A percentile compares a stretch with the other conserved stretches of the same genome.
Conservation (phyloP, 495 filamentous ascomycete genomes). For the Bathelium albidoporum region DNA sequence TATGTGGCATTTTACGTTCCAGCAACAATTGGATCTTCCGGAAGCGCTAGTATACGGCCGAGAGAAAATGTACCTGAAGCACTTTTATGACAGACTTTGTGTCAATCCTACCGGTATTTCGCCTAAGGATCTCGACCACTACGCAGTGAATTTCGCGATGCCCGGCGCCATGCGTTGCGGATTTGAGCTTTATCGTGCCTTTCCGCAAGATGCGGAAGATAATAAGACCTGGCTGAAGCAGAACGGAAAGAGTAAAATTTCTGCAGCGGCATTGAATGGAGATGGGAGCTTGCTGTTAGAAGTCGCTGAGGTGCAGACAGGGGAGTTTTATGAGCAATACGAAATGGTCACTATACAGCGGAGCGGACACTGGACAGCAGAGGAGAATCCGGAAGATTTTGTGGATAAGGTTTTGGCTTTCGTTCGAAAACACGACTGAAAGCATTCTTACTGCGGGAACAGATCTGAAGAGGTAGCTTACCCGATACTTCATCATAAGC, state of each 20-base stretch:
- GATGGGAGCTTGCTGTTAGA: conserved; percentile 5
- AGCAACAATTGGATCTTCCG: conserved; percentile 32
- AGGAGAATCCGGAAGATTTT: conserved; percentile 34
- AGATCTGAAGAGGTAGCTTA: too few relatives aligned
- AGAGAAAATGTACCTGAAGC: conserved; percentile 35
- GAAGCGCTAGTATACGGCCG: conserved; percentile 32
- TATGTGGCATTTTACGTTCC: conserved; percentile 36
- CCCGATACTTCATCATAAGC: too few relatives aligned
- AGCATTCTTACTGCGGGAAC: too few relatives aligned
- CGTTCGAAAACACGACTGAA: conserved; percentile 8
- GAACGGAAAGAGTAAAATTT: conserved; percentile 35
- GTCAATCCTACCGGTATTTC: conserved; percentile 29
- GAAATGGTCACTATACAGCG: conserved; percentile 22
- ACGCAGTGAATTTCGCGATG: conserved; percentile 29
- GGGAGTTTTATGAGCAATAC: conserved; percentile 2
- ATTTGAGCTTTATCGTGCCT: conserved; percentile 35
- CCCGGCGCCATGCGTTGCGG: conserved; percentile 35
- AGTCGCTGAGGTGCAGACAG: neutral
- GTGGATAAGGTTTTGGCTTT: conserved; percentile 26
- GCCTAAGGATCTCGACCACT: conserved; percentile 32
- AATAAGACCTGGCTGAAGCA: conserved; percentile 30
- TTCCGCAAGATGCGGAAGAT: conserved; percentile 33
- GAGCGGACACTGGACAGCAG: conserved; percentile 33
- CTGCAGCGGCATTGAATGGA: conserved; percentile 29
- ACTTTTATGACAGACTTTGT: conserved; percentile 32